Evolutionary conservation across 192 early-diverging fungal species (phyloP).

Genomic region (Coemansia sp.): DNA sequence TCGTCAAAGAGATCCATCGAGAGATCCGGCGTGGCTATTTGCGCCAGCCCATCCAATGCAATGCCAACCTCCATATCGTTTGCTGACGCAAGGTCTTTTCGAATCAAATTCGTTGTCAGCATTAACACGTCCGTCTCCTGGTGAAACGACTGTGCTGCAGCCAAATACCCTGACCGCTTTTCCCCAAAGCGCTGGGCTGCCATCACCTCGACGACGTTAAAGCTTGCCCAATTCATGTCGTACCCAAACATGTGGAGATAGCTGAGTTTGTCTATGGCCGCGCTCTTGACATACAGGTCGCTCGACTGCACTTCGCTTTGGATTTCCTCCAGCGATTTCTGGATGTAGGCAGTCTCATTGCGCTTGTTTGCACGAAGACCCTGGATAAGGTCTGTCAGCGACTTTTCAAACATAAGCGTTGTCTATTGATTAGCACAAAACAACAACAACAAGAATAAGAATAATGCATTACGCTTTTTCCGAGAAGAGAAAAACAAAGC

Average conservation of each 20-base stretch:
- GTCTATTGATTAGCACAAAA: not conserved
- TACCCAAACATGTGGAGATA: conserved; percentile 97
- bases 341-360: conserved; percentile 87
- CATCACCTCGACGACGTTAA: conserved; percentile 98
- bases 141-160: conserved; percentile 86
- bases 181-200: conserved; percentile 80
- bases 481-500: not conserved
- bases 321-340: conserved; percentile 85
- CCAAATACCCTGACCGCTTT: conserved; percentile 92
- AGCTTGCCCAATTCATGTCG: conserved; percentile 96
- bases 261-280: conserved; percentile 84
- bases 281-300: conserved; percentile 84
- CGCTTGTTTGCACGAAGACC: conserved; percentile 91
- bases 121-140: conserved; percentile 95
- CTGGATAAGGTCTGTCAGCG: conserved; percentile 90
- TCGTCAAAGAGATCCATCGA: conserved; percentile 88
- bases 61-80: conserved; percentile 81
- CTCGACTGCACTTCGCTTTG: conserved; percentile 82
- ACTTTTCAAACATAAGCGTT: conserved; percentile 54
- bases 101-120: conserved; percentile 95
- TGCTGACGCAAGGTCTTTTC: conserved; percentile 92
- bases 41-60: conserved; percentile 90
- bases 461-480: not conserved
- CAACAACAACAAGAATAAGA: not conserved
- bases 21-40: conserved; percentile 90